These are phyloP conservation scores for Ganoderma sp. DNA, from an alignment of 1,284 basidiomycete genomes.

Conservation along the genomic window DNA sequence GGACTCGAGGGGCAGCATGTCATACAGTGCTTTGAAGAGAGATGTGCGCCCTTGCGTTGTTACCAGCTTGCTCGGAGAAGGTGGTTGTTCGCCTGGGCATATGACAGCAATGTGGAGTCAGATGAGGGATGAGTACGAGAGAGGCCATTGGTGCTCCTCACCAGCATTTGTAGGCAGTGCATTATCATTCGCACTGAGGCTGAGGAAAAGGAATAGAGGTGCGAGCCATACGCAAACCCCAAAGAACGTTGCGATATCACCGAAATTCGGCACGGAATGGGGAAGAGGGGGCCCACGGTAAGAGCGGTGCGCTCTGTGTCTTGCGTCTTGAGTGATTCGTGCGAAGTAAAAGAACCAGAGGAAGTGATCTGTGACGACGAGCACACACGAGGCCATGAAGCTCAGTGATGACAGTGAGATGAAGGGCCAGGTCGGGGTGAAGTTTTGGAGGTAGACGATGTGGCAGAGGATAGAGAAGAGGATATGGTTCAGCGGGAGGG, in stretches of 20 bases:
- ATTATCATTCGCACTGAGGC: slow-evolving; percentile 93
- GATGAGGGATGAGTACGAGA: slow-evolving; percentile 7
- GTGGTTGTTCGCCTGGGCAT: slow-evolving; percentile 31
- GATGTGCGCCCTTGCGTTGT: slow-evolving; percentile 34
- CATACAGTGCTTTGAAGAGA: slow-evolving; percentile 44
- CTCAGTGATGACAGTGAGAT: slow-evolving; percentile 85
- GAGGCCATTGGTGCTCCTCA: slow-evolving; percentile 22
- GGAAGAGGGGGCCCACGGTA: slow-evolving; percentile 43
- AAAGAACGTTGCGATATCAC: slow-evolving; percentile 89
- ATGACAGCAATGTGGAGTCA: not conserved
- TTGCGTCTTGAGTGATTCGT: slow-evolving; percentile 59
- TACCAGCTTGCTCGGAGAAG: slow-evolving; percentile 32
- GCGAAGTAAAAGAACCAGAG: slow-evolving; percentile 95
- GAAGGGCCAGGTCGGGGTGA: slow-evolving; percentile 85
- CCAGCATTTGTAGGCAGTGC: slow-evolving; percentile 70
- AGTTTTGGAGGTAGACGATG: slow-evolving; percentile 89
- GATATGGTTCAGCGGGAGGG: slow-evolving; percentile 75
- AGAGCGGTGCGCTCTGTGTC: slow-evolving; percentile 51
- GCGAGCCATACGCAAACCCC: slow-evolving; percentile 92
- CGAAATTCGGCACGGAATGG: slow-evolving; percentile 65
- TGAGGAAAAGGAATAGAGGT: slow-evolving; percentile 90
- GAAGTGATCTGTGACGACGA: slow-evolving; percentile 90
- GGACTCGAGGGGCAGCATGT: slow-evolving; percentile 37
- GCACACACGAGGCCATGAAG: slow-evolving; percentile 82
- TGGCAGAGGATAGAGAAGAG: slow-evolving; percentile 85